A percentile compares a stretch with the other conserved stretches of the same genome.
phyloP scores from a whole-genome alignment of 1,284 basidiomycete species.

The Ceratobasidium sp. region DNA sequence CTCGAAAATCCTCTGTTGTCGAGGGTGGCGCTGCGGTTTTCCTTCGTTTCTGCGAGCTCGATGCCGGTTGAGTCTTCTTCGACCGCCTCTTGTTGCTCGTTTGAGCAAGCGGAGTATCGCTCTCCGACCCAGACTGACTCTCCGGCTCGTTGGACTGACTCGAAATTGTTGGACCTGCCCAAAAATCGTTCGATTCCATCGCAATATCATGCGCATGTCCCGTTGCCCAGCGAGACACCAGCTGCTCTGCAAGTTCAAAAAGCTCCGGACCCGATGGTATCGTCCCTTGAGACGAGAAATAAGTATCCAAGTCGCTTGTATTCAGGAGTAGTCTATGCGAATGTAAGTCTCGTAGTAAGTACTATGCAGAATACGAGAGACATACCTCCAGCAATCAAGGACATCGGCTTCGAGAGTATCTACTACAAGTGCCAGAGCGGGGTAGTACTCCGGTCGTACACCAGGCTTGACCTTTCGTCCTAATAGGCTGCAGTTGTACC shows the following conservation, averaged over 20 bases:
- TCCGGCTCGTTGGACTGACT: too few relatives aligned
- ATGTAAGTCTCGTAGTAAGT: too few relatives aligned
- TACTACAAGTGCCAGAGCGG: background rate
- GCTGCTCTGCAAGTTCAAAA: background rate
- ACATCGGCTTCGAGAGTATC: conserved; percentile 19
- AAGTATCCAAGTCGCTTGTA: background rate
- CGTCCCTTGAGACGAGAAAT: background rate
- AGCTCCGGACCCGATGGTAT: background rate
- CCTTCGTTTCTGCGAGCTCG: too few relatives aligned
- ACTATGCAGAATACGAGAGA: background rate
- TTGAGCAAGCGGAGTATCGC: background rate
- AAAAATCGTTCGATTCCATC: background rate
- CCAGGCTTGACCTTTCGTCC: background rate
- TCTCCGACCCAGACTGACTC: background rate
- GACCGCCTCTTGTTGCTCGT: background rate
- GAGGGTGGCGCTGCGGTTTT: background rate
- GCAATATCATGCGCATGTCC: background rate
- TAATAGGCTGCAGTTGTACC: background rate
- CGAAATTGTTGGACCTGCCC: background rate
- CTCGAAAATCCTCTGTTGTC: background rate
- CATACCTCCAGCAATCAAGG: conserved; percentile 17
- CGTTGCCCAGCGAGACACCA: background rate
- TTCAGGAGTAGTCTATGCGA: background rate
- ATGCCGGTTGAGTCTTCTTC: too few relatives aligned
- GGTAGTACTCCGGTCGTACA: background rate